phyloP scores from a whole-genome alignment of 176 grass and related monocot genomes.

The Guadua angustifolia region DNA sequence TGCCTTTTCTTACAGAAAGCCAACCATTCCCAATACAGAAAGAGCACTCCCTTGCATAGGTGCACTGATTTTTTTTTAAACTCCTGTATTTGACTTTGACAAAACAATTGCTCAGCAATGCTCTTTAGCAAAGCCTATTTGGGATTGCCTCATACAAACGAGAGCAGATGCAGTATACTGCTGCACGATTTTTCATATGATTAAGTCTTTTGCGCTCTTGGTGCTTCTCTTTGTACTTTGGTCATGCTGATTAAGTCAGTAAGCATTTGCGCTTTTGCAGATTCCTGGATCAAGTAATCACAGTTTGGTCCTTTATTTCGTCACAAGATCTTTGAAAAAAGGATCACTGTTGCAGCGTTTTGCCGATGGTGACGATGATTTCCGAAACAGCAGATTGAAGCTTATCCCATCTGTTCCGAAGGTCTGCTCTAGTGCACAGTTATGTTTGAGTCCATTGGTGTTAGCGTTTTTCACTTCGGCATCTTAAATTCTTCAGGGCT shows the following conservation, averaged over 20 bases:
- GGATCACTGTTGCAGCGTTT: conserved; percentile 91
- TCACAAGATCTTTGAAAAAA: conserved; percentile 65
- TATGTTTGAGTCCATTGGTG: conserved; percentile 16
- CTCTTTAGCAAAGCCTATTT: conserved; percentile 12
- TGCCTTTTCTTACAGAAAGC: conserved; percentile 29
- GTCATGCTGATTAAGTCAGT: not conserved
- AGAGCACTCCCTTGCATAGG: not conserved
- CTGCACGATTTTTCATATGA: not conserved
- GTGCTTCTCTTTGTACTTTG: conserved; percentile 1
- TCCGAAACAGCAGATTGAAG: conserved; percentile 92
- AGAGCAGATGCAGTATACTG: not conserved
- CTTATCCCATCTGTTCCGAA: conserved; percentile 98
- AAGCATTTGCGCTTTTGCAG: conserved; percentile 46
- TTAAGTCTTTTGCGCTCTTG: not conserved
- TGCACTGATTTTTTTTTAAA: not conserved
- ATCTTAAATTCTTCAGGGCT: conserved; percentile 60
- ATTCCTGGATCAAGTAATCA: conserved; percentile 88
- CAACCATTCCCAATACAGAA: not conserved
- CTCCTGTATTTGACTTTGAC: not conserved
- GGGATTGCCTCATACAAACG: conserved; percentile 6
- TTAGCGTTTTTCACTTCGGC: conserved; percentile 33
- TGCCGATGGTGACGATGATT: conserved; percentile 88
- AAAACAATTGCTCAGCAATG: conserved; percentile 1
- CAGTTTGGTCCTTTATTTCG: conserved; percentile 93
- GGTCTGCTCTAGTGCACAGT: conserved; percentile 46